Evolutionary conservation across 202 grass and related monocot species (phyloP).

Genomic region (Panicum virgatum): DNA sequence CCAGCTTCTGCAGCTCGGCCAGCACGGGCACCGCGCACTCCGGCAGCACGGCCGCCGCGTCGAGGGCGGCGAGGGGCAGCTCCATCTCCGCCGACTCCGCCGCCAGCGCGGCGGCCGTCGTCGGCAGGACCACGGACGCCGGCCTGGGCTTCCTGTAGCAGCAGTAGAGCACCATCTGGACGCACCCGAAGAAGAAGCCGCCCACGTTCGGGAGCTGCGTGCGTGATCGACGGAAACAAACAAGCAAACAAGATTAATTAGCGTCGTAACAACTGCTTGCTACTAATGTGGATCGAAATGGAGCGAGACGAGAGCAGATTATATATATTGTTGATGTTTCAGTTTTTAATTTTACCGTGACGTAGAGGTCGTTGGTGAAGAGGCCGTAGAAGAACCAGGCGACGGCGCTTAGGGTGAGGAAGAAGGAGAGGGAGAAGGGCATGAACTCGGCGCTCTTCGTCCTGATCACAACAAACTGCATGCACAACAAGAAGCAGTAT

Average conservation of each 20-base stretch:
- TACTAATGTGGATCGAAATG: background rate
- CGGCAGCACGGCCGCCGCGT: conserved; percentile 46
- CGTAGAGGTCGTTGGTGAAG: conserved; percentile 78
- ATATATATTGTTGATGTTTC: background rate
- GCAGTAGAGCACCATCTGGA: conserved; percentile 74
- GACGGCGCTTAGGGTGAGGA: conserved; percentile 88
- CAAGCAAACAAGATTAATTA: background rate
- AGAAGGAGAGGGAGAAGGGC: conserved; percentile 83
- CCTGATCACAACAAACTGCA: conserved; percentile 73
- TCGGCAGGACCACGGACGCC: conserved; percentile 37
- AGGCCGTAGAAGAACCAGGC: conserved; percentile 85
- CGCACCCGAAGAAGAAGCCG: conserved; percentile 75
- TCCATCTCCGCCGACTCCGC: conserved; percentile 39
- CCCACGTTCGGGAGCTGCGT: conserved; percentile 74
- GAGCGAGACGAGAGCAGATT: background rate
- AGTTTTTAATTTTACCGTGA: conserved; percentile 77
- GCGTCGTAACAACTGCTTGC: background rate
- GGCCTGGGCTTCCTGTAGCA: conserved; percentile 53
- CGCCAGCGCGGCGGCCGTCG: background rate
- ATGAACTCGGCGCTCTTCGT: conserved; percentile 96
- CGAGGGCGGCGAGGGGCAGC: conserved; percentile 23
- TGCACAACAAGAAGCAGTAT: background rate
- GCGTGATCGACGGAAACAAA: background rate
- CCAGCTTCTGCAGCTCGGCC: conserved; percentile 64
- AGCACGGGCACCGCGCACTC: conserved; percentile 57